Evolutionary conservation across 768 basidiomycete species (phyloP).

Genomic region (Mycena metata): DNA sequence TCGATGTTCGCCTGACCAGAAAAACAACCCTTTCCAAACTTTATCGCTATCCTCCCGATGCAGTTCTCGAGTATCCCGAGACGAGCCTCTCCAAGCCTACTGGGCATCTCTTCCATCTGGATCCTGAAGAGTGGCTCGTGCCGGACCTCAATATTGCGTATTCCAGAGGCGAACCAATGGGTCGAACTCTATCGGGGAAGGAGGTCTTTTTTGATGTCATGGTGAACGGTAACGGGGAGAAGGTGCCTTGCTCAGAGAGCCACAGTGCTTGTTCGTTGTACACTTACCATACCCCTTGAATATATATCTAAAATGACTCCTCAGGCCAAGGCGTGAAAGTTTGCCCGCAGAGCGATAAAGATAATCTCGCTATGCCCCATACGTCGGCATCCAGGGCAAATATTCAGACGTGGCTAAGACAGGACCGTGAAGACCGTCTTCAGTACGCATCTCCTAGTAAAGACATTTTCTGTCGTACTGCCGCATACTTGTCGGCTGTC

Average conservation of each 20-base stretch:
- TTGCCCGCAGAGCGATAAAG: not conserved
- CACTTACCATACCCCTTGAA: not conserved
- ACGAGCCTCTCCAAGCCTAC: not conserved
- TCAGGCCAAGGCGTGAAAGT: constrained; percentile 19
- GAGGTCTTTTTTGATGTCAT: not conserved
- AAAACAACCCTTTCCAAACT: no score
- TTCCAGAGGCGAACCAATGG: not conserved
- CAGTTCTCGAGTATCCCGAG: not conserved
- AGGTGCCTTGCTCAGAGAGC: not conserved
- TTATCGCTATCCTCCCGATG: no score
- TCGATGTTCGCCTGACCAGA: no score
- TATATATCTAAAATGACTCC: not conserved
- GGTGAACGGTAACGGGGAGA: not conserved
- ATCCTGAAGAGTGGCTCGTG: constrained; percentile 13
- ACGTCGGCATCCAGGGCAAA: not conserved
- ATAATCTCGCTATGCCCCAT: not conserved
- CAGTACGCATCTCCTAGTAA: constrained; percentile 1
- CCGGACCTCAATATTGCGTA: constrained; percentile 19
- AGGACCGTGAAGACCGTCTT: constrained; percentile 3
- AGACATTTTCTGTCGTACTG: constrained; percentile 15
- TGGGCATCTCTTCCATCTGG: constrained; percentile 6
- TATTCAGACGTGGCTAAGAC: not conserved
- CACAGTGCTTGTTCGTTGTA: constrained; percentile 20
- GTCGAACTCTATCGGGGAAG: not conserved
- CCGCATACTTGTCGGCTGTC: constrained; percentile 7